phyloP scores from a whole-genome alignment of 805 yeast species.

The Lipomyces spencermartinsiae region DNA sequence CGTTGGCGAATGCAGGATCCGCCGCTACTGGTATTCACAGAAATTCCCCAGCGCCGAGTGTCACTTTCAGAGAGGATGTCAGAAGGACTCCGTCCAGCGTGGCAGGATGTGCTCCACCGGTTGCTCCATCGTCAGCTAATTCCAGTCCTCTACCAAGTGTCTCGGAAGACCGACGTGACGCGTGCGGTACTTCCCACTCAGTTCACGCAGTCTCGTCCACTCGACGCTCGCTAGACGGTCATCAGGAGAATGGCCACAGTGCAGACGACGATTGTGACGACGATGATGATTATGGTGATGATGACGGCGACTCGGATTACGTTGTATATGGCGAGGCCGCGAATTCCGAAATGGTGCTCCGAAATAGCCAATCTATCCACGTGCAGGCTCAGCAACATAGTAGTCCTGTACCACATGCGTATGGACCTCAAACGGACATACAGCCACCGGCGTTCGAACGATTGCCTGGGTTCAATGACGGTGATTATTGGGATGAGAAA shows the following conservation, averaged over 20 bases:
- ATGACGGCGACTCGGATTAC: conserved; percentile 29
- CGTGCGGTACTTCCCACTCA: not conserved
- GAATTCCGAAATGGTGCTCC: conserved; percentile 18
- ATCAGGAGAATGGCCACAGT: not conserved
- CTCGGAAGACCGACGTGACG: conserved; percentile 9
- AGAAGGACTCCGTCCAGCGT: conserved; percentile 18
- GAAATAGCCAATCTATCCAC: conserved; percentile 15
- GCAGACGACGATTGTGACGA: conserved; percentile 15
- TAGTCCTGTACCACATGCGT: not conserved
- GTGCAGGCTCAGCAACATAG: conserved; percentile 5
- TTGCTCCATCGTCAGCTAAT: not conserved
- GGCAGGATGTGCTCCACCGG: not conserved
- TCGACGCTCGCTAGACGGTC: not conserved
- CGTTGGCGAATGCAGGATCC: not conserved
- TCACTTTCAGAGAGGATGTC: conserved; percentile 29
- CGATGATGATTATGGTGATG: conserved; percentile 39
- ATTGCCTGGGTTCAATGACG: conserved; percentile 53
- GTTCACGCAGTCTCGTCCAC: not conserved
- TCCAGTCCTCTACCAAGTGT: conserved; percentile 13
- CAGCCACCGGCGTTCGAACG: conserved; percentile 55
- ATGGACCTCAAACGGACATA: conserved; percentile 16
- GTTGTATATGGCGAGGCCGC: conserved; percentile 20
- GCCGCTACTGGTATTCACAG: not conserved
- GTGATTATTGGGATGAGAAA: conserved; percentile 57
- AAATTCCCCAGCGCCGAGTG: conserved; percentile 32